Percentiles rank a stretch among this genome's conserved stretches.
phyloP scores from a whole-genome alignment of 495 filamentous ascomycete species.

The Recurvomyces mirabilis region DNA sequence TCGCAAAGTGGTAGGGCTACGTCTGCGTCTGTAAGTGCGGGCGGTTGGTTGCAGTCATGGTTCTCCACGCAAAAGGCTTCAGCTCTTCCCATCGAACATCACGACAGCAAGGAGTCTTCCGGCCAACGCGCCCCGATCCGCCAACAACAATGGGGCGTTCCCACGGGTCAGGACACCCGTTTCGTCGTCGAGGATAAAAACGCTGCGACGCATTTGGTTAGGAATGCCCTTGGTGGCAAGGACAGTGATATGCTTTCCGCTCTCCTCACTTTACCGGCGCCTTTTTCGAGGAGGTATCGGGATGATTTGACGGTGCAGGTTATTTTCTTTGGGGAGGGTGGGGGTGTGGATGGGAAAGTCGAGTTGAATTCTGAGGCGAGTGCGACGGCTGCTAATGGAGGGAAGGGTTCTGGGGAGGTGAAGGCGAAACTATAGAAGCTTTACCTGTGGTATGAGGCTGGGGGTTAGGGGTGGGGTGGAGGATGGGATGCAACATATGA shows the following conservation, averaged over 20 bases:
- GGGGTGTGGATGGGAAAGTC: slow-evolving; percentile 62
- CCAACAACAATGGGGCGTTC: slow-evolving; percentile 71
- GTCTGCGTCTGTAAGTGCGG: background rate
- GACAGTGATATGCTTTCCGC: slow-evolving; percentile 92
- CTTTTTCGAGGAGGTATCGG: slow-evolving; percentile 79
- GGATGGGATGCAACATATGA: no score
- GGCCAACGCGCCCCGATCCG: slow-evolving; percentile 65
- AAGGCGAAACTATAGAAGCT: slow-evolving; percentile 21
- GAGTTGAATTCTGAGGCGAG: slow-evolving; percentile 78
- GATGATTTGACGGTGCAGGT: slow-evolving; percentile 97
- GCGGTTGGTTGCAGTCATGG: slow-evolving; percentile 47
- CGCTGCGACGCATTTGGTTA: slow-evolving; percentile 85
- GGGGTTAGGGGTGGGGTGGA: no score
- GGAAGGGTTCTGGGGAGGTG: background rate
- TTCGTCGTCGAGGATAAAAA: slow-evolving; percentile 96
- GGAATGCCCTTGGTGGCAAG: slow-evolving; percentile 90
- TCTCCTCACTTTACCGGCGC: slow-evolving; percentile 79
- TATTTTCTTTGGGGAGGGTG: slow-evolving; percentile 84
- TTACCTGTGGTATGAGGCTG: no score
- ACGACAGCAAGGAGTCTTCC: slow-evolving; percentile 25
- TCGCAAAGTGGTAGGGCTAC: slow-evolving; percentile 20
- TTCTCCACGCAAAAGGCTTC: slow-evolving; percentile 34
- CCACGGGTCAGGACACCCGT: slow-evolving; percentile 52
- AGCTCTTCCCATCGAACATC: slow-evolving; percentile 46
- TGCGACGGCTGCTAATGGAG: slow-evolving; percentile 32